Conservation (phyloP, 2,329 filamentous ascomycete genomes). For the Colletotrichum musicola region DNA sequence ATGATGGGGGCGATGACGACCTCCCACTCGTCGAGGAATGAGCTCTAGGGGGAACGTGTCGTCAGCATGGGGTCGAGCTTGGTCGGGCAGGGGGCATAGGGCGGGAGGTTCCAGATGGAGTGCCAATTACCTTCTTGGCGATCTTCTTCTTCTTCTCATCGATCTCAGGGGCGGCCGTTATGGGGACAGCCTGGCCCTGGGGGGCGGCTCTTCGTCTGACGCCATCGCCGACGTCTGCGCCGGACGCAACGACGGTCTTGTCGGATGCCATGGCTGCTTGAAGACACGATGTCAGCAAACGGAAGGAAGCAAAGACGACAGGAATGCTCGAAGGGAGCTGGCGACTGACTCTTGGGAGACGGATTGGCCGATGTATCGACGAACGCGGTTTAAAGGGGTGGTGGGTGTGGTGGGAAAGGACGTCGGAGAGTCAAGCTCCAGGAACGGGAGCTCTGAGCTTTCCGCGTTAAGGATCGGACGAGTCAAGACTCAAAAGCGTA, state of each 20-base stretch:
- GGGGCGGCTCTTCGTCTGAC: slow-evolving; percentile 68
- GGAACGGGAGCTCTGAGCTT: slow-evolving; percentile 39
- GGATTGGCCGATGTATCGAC: slow-evolving; percentile 29
- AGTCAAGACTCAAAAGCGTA: slow-evolving; percentile 39
- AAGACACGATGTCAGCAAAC: slow-evolving; percentile 27
- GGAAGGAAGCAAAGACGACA: neutral
- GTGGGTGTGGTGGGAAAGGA: no score
- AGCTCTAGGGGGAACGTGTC: slow-evolving; percentile 56
- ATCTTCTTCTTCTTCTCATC: slow-evolving; percentile 74
- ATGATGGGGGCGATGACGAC: slow-evolving; percentile 71
- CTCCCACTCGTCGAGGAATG: slow-evolving; percentile 74
- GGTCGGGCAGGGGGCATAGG: slow-evolving; percentile 4
- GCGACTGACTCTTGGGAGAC: slow-evolving; percentile 25
- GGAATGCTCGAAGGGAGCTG: slow-evolving; percentile 4
- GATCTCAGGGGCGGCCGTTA: slow-evolving; percentile 55
- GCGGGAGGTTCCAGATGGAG: slow-evolving; percentile 1
- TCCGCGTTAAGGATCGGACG: slow-evolving; percentile 41
- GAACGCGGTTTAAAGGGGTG: slow-evolving; percentile 27
- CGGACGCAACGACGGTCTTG: slow-evolving; percentile 69
- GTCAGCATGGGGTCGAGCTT: slow-evolving; percentile 41
- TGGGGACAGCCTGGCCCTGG: slow-evolving; percentile 54
- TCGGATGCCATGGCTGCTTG: slow-evolving; percentile 63
- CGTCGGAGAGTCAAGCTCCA: slow-evolving; percentile 30
- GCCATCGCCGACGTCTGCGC: slow-evolving; percentile 69
- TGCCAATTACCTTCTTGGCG: slow-evolving; percentile 63